These are phyloP conservation scores for Chrysosporium queenslandicum DNA, from an alignment of 2,329 filamentous ascomycete species.

Conservation along the genomic window DNA sequence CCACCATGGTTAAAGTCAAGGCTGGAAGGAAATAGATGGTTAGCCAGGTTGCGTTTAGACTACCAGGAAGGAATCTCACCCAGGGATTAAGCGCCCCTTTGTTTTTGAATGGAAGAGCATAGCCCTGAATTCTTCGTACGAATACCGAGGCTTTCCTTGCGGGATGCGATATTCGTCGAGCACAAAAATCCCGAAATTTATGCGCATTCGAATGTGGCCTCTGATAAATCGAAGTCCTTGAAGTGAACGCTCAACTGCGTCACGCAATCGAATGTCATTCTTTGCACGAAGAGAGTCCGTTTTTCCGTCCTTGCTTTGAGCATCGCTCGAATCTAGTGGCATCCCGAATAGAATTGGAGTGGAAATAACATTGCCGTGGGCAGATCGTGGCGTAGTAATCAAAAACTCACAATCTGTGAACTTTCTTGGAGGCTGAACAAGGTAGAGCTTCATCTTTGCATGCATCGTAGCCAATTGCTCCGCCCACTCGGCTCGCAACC, in stretches of 20 bases:
- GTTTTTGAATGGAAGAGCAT: constrained; percentile 32
- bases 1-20: constrained; percentile 23
- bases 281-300: constrained; percentile 21
- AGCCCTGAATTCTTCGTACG: constrained; percentile 32
- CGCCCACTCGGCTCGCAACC: constrained; percentile 24
- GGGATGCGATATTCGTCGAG: constrained; percentile 30
- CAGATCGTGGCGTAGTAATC: constrained; percentile 18
- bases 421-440: constrained; percentile 25
- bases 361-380: background rate
- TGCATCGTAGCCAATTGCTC: constrained; percentile 24
- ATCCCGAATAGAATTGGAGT: constrained; percentile 17
- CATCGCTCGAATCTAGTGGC: constrained; percentile 17
- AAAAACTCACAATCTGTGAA: constrained; percentile 21
- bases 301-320: constrained; percentile 18
- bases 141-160: constrained; percentile 22
- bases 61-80: constrained; percentile 23
- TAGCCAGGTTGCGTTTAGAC: background rate
- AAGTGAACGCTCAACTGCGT: constrained; percentile 26
- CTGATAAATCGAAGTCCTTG: constrained; percentile 26
- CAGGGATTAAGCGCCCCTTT: constrained; percentile 30
- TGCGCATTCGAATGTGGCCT: constrained; percentile 34
- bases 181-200: constrained; percentile 35
- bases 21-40: constrained; percentile 3
- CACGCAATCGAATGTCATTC: constrained; percentile 26
- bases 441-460: constrained; percentile 27